A percentile compares a stretch with the other conserved stretches of the same genome.
These are phyloP conservation scores for Rugonectria rugulosa DNA, from an alignment of 2,329 filamentous ascomycete species.

Conservation along the genomic window DNA sequence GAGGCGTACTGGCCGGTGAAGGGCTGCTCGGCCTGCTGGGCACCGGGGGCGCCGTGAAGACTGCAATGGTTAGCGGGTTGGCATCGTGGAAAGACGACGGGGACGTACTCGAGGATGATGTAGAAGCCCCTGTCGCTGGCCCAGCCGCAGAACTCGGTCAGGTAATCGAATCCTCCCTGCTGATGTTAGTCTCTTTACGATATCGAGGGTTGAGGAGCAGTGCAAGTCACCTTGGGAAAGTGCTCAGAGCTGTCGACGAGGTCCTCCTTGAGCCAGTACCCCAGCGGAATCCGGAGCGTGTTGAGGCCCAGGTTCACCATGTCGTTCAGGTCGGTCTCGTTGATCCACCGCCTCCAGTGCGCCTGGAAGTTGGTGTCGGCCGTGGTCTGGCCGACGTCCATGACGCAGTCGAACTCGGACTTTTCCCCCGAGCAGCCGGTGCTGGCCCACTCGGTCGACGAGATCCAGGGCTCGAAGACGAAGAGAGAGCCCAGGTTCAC, in stretches of 20 bases:
- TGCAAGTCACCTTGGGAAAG: conserved; percentile 49
- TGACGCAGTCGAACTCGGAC: conserved; percentile 64
- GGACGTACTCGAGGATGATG: conserved; percentile 55
- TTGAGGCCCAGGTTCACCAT: conserved; percentile 61
- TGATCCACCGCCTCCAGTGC: conserved; percentile 62
- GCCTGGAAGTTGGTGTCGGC: conserved; percentile 56
- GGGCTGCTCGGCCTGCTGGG: conserved; percentile 53
- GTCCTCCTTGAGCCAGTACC: conserved; percentile 62
- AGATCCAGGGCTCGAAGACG: conserved; percentile 63
- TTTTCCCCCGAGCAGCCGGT: conserved; percentile 56
- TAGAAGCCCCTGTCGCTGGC: conserved; percentile 59
- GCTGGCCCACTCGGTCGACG: conserved; percentile 50
- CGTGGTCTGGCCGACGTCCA: conserved; percentile 52
- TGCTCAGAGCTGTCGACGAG: conserved; percentile 58
- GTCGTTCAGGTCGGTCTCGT: conserved; percentile 54
- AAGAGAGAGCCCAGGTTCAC: conserved; percentile 63
- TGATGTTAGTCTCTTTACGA: neutral
- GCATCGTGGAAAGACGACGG: accelerated
- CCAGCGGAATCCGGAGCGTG: conserved; percentile 61
- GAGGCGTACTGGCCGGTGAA: conserved; percentile 52
- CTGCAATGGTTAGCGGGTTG: conserved; percentile 8
- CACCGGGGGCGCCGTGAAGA: conserved; percentile 59
- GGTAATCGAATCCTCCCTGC: conserved; percentile 51
- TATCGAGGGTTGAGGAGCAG: neutral
- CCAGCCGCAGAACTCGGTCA: conserved; percentile 56